Evolutionary conservation across 306 rosid species (phyloP).

Genomic region (Mimosa pudica): DNA sequence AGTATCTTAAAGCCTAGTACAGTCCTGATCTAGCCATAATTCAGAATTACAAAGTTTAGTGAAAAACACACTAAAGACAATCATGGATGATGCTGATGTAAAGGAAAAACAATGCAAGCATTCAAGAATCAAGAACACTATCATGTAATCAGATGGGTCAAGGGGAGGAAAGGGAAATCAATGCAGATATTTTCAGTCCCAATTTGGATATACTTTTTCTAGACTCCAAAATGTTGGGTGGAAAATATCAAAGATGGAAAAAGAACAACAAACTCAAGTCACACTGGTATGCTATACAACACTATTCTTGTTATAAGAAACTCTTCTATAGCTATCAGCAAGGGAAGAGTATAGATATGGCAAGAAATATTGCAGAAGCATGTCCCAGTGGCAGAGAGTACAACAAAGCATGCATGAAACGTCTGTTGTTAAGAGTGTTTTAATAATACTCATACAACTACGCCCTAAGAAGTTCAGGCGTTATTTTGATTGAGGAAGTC

Average conservation of each 20-base stretch:
- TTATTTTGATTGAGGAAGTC: not conserved
- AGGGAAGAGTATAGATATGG: not conserved
- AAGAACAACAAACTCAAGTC: not conserved
- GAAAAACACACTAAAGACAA: not conserved
- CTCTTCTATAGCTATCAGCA: too few relatives aligned
- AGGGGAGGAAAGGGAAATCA: too few relatives aligned
- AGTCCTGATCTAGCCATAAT: not conserved
- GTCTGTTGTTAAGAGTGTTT: not conserved
- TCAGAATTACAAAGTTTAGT: not conserved
- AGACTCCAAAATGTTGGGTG: not conserved
- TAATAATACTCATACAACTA: not conserved
- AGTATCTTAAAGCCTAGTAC: not conserved
- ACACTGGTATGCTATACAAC: too few relatives aligned
- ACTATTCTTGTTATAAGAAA: not conserved
- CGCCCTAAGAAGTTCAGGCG: not conserved
- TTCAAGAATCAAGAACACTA: too few relatives aligned
- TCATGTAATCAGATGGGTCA: too few relatives aligned
- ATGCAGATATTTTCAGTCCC: too few relatives aligned
- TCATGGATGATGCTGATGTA: too few relatives aligned
- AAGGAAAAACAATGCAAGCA: too few relatives aligned
- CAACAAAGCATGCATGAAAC: not conserved
- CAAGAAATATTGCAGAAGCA: not conserved
- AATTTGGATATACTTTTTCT: too few relatives aligned
- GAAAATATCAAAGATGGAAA: not conserved
- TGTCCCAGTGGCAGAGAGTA: not conserved